phyloP scores from a whole-genome alignment of 2,329 filamentous ascomycete genomes.

The Nothophaeocryptopus gaeumannii region DNA sequence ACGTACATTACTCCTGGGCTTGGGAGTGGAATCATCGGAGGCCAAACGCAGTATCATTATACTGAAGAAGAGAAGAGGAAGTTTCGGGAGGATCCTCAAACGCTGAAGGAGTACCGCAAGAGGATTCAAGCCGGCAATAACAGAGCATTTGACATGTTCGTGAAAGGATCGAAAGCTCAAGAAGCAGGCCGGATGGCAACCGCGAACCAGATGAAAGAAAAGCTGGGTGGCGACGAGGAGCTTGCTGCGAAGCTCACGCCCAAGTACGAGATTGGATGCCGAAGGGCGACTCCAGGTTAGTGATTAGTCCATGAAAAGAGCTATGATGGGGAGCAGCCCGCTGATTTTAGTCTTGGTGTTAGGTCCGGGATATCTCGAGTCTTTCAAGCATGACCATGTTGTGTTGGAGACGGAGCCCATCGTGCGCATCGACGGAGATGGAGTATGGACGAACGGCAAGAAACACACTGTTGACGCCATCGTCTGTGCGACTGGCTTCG shows the following conservation, averaged over 20 bases:
- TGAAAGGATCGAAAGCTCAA: conserved; percentile 49
- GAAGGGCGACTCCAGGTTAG: conserved; percentile 53
- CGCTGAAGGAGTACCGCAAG: conserved; percentile 38
- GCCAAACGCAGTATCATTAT: conserved; percentile 31
- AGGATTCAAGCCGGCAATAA: conserved; percentile 33
- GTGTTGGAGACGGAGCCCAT: conserved; percentile 30
- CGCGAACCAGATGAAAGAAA: conserved; percentile 48
- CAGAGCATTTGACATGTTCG: conserved; percentile 43
- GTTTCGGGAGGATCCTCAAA: conserved; percentile 33
- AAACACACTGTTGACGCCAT: conserved; percentile 11
- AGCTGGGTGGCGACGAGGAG: conserved; percentile 55
- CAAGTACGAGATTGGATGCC: conserved; percentile 63
- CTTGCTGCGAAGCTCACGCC: conserved; percentile 58
- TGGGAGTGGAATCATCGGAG: conserved; percentile 28
- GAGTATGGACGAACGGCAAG: conserved; percentile 14
- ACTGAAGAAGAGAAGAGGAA: conserved; percentile 33
- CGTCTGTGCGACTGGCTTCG: conserved; percentile 41
- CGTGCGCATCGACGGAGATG: conserved; percentile 22
- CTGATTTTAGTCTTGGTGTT: too few species aligned
- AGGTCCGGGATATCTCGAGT: conserved; percentile 42
- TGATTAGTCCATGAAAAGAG: conserved; percentile 47
- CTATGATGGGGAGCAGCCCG: conserved; percentile 30
- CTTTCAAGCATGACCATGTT: conserved; percentile 33
- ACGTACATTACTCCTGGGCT: conserved; percentile 37
- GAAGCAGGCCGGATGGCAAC: conserved; percentile 22